A percentile compares a stretch with the other conserved stretches of the same genome.
phyloP scores from a whole-genome alignment of 2,329 filamentous ascomycete species.

The Polytolypa hystricis region DNA sequence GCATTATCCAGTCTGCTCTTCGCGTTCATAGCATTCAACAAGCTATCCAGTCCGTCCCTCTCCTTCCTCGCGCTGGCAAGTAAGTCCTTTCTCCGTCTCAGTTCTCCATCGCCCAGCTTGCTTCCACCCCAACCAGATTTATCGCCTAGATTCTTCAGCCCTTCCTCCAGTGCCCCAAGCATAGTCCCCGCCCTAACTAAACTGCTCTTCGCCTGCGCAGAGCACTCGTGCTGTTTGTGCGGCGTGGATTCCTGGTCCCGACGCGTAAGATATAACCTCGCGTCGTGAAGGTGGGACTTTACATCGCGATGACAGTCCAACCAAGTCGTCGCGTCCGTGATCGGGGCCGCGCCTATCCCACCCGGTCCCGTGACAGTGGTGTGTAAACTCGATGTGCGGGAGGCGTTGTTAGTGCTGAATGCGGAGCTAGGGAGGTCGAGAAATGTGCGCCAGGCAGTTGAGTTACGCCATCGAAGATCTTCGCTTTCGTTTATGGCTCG shows the following conservation, averaged over 20 bases:
- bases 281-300: constrained; percentile 50
- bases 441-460: constrained; percentile 47
- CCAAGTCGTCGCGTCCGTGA: constrained; percentile 48
- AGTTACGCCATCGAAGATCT: constrained; percentile 48
- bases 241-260: constrained; percentile 49
- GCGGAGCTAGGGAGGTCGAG: constrained; percentile 42
- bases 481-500: constrained; percentile 45
- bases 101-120: constrained; percentile 48
- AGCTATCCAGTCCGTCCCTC: constrained; percentile 49
- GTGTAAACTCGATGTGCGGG: constrained; percentile 30
- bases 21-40: constrained; percentile 48
- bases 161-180: constrained; percentile 47
- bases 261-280: constrained; percentile 46
- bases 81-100: constrained; percentile 48
- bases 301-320: constrained; percentile 50
- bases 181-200: constrained; percentile 47
- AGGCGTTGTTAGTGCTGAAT: constrained; percentile 21
- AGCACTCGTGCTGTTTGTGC: constrained; percentile 51
- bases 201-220: constrained; percentile 49
- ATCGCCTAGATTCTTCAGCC: constrained; percentile 34
- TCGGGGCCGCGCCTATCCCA: constrained; percentile 21
- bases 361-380: constrained; percentile 32
- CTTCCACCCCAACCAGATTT: constrained; percentile 19
- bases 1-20: constrained; percentile 36
- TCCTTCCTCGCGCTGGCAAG: constrained; percentile 48